Percentiles rank a stretch among this genome's conserved stretches.
Evolutionary conservation across 352 stramenopile species (phyloP).

Genomic region (Pythium brassicae): DNA sequence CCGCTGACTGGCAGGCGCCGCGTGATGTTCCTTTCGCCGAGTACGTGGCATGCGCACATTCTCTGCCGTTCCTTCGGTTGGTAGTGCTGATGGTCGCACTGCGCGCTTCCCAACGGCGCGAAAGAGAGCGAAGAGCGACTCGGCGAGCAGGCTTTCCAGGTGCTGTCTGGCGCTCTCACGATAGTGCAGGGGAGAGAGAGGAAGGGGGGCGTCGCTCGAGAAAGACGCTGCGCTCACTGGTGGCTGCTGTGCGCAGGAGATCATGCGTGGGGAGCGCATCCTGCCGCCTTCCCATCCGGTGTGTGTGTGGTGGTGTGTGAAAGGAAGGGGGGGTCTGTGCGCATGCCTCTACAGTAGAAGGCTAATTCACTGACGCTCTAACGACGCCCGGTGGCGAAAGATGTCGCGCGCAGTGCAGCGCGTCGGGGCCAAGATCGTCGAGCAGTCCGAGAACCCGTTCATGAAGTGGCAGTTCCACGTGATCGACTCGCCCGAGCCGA

Average conservation of each 20-base stretch:
- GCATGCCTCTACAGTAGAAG: too few relatives aligned
- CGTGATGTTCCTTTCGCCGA: constrained; percentile 57
- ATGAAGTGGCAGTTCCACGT: constrained; percentile 79
- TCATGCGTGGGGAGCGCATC: constrained; percentile 35
- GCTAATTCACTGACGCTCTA: not conserved
- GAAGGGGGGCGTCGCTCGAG: too few relatives aligned
- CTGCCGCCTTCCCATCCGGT: constrained; percentile 48
- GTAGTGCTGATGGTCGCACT: not conserved
- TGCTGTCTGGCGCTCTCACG: too few relatives aligned
- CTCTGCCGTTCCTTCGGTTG: not conserved
- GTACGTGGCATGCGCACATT: constrained; percentile 22
- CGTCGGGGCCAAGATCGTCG: constrained; percentile 48
- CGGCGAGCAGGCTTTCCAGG: constrained; percentile 34
- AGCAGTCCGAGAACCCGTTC: constrained; percentile 31
- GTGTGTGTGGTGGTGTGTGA: too few relatives aligned
- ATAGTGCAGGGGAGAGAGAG: too few relatives aligned
- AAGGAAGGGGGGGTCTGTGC: too few relatives aligned
- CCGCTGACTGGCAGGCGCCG: constrained; percentile 43
- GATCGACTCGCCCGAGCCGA: constrained; percentile 58
- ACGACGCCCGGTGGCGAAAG: constrained; percentile 9
- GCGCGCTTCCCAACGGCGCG: too few relatives aligned
- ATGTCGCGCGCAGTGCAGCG: constrained; percentile 55
- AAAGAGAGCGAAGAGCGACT: constrained; percentile 44
- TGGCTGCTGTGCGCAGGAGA: constrained; percentile 17
- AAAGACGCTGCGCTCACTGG: not conserved